phyloP scores from a whole-genome alignment of 257 asterid species.

The Cynanchum wilfordii region DNA sequence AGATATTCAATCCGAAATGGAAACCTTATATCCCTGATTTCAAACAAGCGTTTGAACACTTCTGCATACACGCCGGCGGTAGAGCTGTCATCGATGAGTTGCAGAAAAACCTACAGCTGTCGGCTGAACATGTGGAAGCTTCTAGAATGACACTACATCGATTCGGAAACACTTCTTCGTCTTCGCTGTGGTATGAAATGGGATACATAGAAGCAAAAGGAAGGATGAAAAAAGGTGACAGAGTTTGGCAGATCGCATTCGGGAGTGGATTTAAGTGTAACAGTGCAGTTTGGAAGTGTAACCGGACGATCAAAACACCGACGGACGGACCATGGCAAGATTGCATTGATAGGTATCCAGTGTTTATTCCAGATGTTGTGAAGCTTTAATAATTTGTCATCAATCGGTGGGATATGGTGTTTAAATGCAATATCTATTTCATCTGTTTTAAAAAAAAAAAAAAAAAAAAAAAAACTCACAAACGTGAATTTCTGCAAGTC shows the following conservation, averaged over 20 bases:
- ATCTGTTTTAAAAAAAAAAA: no score
- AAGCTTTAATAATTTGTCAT: slow-evolving; percentile 44
- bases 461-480: no score
- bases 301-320: slow-evolving; percentile 52
- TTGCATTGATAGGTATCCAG: slow-evolving; percentile 77
- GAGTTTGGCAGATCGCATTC: no score
- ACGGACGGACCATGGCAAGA: slow-evolving; percentile 70
- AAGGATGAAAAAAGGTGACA: slow-evolving; percentile 46
- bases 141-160: slow-evolving; percentile 85
- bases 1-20: slow-evolving; percentile 76
- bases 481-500: neutral
- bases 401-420: no score
- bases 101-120: slow-evolving; percentile 73
- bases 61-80: slow-evolving; percentile 86
- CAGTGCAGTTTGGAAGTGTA: slow-evolving; percentile 83
- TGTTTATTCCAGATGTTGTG: slow-evolving; percentile 66
- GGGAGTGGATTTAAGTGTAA: slow-evolving; percentile 8
- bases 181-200: slow-evolving; percentile 78
- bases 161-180: slow-evolving; percentile 75
- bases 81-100: slow-evolving; percentile 89
- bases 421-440: no score
- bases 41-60: slow-evolving; percentile 77
- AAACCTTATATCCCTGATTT: slow-evolving; percentile 84
- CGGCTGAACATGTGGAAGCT: slow-evolving; percentile 89
- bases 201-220: slow-evolving; percentile 69